Base-by-base conservation (phyloP, 2,329 filamentous ascomycete species). In the Aspergillus eucalypticola region DNA sequence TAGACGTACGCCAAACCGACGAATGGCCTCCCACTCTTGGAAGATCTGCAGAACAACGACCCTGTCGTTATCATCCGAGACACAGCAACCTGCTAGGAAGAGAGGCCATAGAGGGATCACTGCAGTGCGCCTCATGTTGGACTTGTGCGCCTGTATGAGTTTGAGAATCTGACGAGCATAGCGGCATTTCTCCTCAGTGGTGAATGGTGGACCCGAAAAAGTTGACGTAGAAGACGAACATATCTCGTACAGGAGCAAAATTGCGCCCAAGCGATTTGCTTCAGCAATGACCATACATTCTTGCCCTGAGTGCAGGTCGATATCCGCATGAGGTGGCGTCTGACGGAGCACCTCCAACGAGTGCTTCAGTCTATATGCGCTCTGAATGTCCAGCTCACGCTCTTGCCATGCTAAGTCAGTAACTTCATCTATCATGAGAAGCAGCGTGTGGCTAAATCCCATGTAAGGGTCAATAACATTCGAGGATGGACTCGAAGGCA, bases 41-140 rank as follows among this genome's bases (percentile, higher is more conserved):
- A 72, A 71, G 5, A 72, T 54, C 13, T 60, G 64, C 59, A 71
- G 54, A 3, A 67, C 68, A 35, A 50, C 56, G 1, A 71, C 56
- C 11, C 65, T 60, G 8, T 71, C 62, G n/a, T 63, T 64, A 25
- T 71, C 69, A 0, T 52, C 50, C 8, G 27, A 56, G 13, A 63
- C 64, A 56, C 69, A 71, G 10, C 70, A 71, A 10, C 68, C 70
- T 1, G 67, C 69, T 19, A 72, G 46, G 23, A 72, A 72, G 1
- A 72, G 60, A 6, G 69, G 68, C 69, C 70, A 72, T 6, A 72
- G 49, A 1, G 70, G 69, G 0, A 70, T 29, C 1, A 64, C 67
- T 1, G 70, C 69, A 0, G 67, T 68, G 15, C 64, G 66, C 57
- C 60, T 66, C 42, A 71, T 71, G 13, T 25, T 56, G 17, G 42